Evolutionary conservation across 352 stramenopile species (phyloP).

Genomic region (Aphanomyces invadans): DNA sequence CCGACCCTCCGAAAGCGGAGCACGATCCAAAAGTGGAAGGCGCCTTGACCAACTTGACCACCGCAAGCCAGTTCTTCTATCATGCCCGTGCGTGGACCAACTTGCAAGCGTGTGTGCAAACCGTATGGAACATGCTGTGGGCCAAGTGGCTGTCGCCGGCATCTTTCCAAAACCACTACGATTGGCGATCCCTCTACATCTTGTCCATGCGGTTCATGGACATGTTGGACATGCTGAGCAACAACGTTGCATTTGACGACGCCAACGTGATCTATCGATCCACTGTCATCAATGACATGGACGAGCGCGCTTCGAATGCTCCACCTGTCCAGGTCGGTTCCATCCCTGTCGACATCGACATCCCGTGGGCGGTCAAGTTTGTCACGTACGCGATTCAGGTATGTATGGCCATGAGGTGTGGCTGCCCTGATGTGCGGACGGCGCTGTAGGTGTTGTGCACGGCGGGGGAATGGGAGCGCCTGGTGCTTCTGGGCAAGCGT

Average conservation of each 20-base stretch:
- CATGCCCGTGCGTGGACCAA: slow-evolving; percentile 15
- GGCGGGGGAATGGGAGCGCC: slow-evolving; percentile 6
- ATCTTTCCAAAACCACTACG: not conserved
- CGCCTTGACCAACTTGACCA: not conserved
- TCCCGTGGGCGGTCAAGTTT: slow-evolving; percentile 6
- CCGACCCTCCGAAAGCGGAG: not conserved
- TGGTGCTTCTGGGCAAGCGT: slow-evolving; percentile 20
- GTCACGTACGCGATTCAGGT: slow-evolving; percentile 6
- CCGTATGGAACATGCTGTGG: slow-evolving; percentile 17
- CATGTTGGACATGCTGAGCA: slow-evolving; percentile 1
- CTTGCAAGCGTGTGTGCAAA: not conserved
- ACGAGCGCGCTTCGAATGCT: not conserved
- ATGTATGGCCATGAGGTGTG: too few species aligned
- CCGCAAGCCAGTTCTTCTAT: slow-evolving; percentile 14
- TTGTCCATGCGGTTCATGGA: slow-evolving; percentile 10
- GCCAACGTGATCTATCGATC: not conserved
- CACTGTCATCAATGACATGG: not conserved
- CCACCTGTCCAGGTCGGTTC: not conserved
- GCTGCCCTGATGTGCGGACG: too few species aligned
- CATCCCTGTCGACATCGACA: not conserved
- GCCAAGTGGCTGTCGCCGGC: slow-evolving; percentile 15
- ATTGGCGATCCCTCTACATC: slow-evolving; percentile 11
- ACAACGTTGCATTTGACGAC: not conserved
- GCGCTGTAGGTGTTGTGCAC: slow-evolving; percentile 18
- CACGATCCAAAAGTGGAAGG: not conserved